Evolutionary conservation across 257 asterid species (phyloP).

Genomic region (Primulina huaijiensis): DNA sequence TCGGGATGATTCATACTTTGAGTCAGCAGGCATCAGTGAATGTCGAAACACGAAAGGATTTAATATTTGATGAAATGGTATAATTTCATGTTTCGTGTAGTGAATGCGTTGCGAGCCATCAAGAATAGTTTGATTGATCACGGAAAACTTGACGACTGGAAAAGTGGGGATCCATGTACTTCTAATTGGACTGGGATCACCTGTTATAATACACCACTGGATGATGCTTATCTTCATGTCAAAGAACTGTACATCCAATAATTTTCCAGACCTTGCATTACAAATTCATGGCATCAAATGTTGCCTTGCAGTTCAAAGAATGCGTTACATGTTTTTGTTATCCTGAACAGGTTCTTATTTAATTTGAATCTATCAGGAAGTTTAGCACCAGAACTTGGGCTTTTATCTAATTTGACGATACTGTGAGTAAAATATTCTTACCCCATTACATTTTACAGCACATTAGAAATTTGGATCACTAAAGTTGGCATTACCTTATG

Average conservation of each 20-base stretch:
- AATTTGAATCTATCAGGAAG: slow-evolving; percentile 62
- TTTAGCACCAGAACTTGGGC: slow-evolving; percentile 81
- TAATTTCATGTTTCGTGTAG: slow-evolving; percentile 44
- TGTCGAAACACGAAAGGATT: neutral
- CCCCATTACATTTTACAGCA: slow-evolving; percentile 4
- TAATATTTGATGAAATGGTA: slow-evolving; percentile 3
- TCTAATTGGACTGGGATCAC: slow-evolving; percentile 75
- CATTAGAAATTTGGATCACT: slow-evolving; percentile 4
- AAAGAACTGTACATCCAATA: slow-evolving; percentile 59
- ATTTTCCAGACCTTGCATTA: slow-evolving; percentile 11
- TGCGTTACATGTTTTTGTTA: slow-evolving; percentile 11
- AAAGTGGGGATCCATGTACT: slow-evolving; percentile 77
- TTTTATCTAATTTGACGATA: slow-evolving; percentile 62
- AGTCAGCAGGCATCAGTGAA: neutral
- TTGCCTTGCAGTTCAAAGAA: slow-evolving; percentile 18
- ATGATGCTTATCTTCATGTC: slow-evolving; percentile 73
- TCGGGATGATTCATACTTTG: neutral
- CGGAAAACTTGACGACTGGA: slow-evolving; percentile 63
- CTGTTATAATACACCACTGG: slow-evolving; percentile 57
- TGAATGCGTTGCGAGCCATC: slow-evolving; percentile 61
- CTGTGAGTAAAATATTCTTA: slow-evolving; percentile 50
- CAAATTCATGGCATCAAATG: slow-evolving; percentile 7
- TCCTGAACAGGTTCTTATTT: slow-evolving; percentile 51
- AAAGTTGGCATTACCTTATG: neutral
- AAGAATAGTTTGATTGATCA: slow-evolving; percentile 57